A percentile compares a stretch with the other conserved stretches of the same genome.
These are phyloP conservation scores for Fonsecaea pedrosoi DNA, from an alignment of 2,329 filamentous ascomycete species.

Conservation along the genomic window DNA sequence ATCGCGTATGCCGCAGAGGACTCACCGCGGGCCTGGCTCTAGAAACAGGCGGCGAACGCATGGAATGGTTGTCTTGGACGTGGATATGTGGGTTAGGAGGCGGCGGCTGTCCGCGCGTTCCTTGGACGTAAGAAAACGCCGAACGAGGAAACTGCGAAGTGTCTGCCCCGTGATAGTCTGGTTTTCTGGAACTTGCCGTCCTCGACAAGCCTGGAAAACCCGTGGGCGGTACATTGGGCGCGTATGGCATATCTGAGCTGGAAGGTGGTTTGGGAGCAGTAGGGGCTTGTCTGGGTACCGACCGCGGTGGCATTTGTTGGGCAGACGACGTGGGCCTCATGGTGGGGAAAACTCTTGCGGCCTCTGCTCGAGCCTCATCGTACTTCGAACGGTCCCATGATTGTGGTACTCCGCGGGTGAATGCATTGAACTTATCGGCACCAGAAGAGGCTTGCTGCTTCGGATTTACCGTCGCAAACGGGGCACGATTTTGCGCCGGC, in stretches of 20 bases:
- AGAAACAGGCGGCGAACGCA: slow-evolving; percentile 32
- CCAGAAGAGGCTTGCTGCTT: slow-evolving; percentile 33
- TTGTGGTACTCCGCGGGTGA: slow-evolving; percentile 35
- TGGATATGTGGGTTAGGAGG: slow-evolving; percentile 25
- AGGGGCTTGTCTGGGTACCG: slow-evolving; percentile 31
- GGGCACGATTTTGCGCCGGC: slow-evolving; percentile 17
- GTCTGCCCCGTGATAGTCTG: slow-evolving; percentile 66
- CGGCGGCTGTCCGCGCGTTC: slow-evolving; percentile 24
- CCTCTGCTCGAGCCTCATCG: slow-evolving; percentile 37
- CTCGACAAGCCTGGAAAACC: slow-evolving; percentile 47
- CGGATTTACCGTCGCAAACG: slow-evolving; percentile 26
- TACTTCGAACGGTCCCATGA: slow-evolving; percentile 38
- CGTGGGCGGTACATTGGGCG: slow-evolving; percentile 40
- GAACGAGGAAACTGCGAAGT: slow-evolving; percentile 61
- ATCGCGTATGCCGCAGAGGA: slow-evolving; percentile 47
- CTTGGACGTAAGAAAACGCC: slow-evolving; percentile 52
- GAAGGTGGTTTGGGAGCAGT: slow-evolving; percentile 36
- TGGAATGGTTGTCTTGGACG: slow-evolving; percentile 26
- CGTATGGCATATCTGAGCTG: slow-evolving; percentile 43
- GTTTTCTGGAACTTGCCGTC: slow-evolving; percentile 55
- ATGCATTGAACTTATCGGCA: slow-evolving; percentile 39
- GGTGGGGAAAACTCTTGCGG: slow-evolving; percentile 36
- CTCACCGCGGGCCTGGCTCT: slow-evolving; percentile 41
- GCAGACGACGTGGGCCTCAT: slow-evolving; percentile 31
- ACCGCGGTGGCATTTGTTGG: slow-evolving; percentile 33